phyloP scores from a whole-genome alignment of 805 yeast genomes.

The Blastobotrys attinorum region DNA sequence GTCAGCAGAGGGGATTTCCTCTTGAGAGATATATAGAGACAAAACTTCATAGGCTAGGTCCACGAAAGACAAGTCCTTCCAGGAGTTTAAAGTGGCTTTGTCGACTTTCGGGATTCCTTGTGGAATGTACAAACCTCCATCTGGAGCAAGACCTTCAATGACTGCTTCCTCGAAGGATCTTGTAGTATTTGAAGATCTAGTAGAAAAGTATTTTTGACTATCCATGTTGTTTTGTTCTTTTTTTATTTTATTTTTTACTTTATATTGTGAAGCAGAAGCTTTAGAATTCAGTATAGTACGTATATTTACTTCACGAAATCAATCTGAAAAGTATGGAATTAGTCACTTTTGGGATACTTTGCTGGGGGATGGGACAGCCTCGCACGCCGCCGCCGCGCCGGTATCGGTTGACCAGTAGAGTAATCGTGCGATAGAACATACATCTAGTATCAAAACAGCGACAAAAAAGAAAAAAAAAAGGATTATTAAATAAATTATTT shows the following conservation, averaged over 20 bases:
- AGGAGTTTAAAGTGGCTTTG: conserved; percentile 45
- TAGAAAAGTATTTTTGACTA: conserved; percentile 29
- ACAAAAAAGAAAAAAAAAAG: background rate
- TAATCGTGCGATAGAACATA: no score
- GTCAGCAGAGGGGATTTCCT: conserved; percentile 68
- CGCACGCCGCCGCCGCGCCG: no score
- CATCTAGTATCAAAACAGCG: no score
- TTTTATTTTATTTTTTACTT: background rate
- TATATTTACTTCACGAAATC: no score
- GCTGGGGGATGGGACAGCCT: no score
- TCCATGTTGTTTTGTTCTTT: no score
- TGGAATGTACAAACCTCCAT: conserved; percentile 94
- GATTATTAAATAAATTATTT: no score
- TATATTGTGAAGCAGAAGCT: background rate
- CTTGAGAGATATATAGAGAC: conserved; percentile 63
- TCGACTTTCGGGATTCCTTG: conserved; percentile 65
- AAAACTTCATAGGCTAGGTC: conserved; percentile 83
- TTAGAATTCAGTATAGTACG: background rate
- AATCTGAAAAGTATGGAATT: no score
- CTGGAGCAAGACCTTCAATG: conserved; percentile 77
- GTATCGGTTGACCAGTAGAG: no score
- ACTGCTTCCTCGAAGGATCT: conserved; percentile 34
- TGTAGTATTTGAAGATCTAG: conserved; percentile 28
- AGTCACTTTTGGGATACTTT: no score
- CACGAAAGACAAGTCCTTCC: conserved; percentile 73